Conservation (phyloP, 2,329 filamentous ascomycete species). For the Allantophomopsis lycopodina region DNA sequence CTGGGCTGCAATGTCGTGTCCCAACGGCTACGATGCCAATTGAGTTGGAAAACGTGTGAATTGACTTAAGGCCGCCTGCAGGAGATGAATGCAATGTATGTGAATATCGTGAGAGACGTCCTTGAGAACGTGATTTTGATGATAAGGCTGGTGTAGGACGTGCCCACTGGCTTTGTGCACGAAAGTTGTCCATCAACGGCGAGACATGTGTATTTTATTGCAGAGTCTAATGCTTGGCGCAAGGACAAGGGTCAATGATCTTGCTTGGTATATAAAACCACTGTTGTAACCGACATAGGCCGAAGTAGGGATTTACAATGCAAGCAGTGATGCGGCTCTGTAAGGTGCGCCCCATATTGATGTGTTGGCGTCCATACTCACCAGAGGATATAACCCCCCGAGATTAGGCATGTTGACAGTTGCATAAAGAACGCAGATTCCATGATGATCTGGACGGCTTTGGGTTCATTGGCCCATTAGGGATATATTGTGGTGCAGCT, state of each 20-base stretch:
- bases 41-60: neutral
- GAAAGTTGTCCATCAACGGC: conserved; percentile 13
- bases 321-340: conserved; percentile 45
- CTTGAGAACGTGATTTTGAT: neutral
- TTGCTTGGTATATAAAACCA: conserved; percentile 13
- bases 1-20: neutral
- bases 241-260: conserved; percentile 17
- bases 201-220: conserved; percentile 45
- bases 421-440: conserved; percentile 24
- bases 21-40: neutral
- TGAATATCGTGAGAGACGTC: neutral
- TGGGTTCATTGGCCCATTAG: conserved; percentile 16
- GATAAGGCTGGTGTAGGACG: conserved; percentile 12
- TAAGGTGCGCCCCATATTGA: conserved; percentile 56
- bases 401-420: conserved; percentile 50
- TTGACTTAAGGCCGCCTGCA: neutral
- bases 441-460: conserved; percentile 18
- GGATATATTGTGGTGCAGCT: conserved; percentile 15
- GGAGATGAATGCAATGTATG: neutral
- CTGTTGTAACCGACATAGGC: neutral
- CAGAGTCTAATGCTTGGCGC: conserved; percentile 19
- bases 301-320: too few species aligned
- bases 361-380: conserved; percentile 76
- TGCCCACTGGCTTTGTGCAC: conserved; percentile 18
- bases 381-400: conserved; percentile 63